Evolutionary conservation across 768 basidiomycete genomes (phyloP).

Genomic region (Exsudoporus frostii): DNA sequence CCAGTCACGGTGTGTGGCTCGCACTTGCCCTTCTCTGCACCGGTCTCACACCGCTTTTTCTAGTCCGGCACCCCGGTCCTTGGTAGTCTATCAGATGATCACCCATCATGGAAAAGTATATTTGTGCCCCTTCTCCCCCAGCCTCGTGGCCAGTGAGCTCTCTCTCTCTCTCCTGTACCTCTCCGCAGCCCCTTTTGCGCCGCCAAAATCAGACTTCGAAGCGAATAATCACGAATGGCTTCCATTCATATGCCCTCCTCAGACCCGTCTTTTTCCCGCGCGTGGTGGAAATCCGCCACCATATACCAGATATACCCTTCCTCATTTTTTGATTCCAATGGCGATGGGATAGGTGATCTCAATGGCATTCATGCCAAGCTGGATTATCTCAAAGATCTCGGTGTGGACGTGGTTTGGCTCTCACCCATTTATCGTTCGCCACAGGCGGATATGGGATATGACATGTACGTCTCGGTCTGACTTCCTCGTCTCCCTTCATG

Average conservation of each 20-base stretch:
- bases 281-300: constrained; percentile 58
- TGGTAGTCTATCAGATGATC: constrained; percentile 13
- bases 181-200: constrained; percentile 7
- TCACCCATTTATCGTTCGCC: constrained; percentile 60
- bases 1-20: neutral
- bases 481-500: neutral
- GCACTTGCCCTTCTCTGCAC: neutral
- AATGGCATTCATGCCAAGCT: constrained; percentile 62
- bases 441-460: constrained; percentile 71
- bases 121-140: constrained; percentile 3
- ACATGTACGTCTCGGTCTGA: constrained; percentile 41
- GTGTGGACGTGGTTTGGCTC: constrained; percentile 68
- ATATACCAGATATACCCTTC: constrained; percentile 72
- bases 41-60: neutral
- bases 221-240: constrained; percentile 2
- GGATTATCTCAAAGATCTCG: constrained; percentile 66
- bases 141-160: constrained; percentile 17
- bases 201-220: neutral
- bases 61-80: neutral
- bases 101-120: constrained; percentile 5
- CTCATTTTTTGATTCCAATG: constrained; percentile 71
- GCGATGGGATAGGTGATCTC: constrained; percentile 68
- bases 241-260: neutral
- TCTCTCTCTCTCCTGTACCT: constrained; percentile 8
- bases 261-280: constrained; percentile 23